Percentiles rank a stretch among this genome's conserved stretches.
These are phyloP conservation scores for Taphrina deformans DNA, from an alignment of 1,139 yeast genomes.

Conservation along the genomic window DNA sequence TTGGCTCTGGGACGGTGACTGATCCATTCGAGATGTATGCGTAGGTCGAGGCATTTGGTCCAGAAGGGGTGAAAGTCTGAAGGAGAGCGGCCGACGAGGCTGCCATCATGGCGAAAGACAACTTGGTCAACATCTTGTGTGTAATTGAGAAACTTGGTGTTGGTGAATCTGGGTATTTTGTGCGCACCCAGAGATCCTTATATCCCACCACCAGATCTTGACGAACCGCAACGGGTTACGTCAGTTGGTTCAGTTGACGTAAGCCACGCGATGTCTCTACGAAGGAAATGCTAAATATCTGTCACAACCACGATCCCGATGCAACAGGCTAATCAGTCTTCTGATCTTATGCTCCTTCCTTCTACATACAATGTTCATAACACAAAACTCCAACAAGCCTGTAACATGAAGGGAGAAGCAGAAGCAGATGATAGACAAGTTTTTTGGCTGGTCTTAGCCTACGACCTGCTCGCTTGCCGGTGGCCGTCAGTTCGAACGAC, in stretches of 20 bases:
- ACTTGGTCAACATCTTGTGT: conserved; percentile 12
- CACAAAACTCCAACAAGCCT: no score
- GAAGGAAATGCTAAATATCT: not conserved
- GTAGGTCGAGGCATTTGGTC: conserved; percentile 29
- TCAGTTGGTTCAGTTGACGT: conserved; percentile 7
- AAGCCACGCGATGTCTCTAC: not conserved
- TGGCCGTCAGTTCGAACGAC: not conserved
- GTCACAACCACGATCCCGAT: no score
- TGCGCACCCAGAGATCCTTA: not conserved
- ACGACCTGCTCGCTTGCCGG: not conserved
- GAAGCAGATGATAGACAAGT: no score
- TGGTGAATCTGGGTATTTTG: not conserved
- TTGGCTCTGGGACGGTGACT: conserved; percentile 27
- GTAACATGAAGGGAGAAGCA: no score
- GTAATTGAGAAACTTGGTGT: not conserved
- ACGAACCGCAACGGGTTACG: not conserved
- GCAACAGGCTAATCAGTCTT: no score
- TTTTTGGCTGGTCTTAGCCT: not conserved
- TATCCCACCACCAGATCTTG: not conserved
- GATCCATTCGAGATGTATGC: conserved; percentile 36
- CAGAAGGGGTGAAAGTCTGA: conserved; percentile 30
- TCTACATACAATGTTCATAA: no score
- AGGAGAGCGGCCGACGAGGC: conserved; percentile 13
- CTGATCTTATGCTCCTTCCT: no score
- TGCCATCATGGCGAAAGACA: not conserved